Evolutionary conservation across 2,329 filamentous ascomycete species (phyloP), one percentile per base, ranked within the genome.

Genomic region (Aspergillus udagawae): DNA sequence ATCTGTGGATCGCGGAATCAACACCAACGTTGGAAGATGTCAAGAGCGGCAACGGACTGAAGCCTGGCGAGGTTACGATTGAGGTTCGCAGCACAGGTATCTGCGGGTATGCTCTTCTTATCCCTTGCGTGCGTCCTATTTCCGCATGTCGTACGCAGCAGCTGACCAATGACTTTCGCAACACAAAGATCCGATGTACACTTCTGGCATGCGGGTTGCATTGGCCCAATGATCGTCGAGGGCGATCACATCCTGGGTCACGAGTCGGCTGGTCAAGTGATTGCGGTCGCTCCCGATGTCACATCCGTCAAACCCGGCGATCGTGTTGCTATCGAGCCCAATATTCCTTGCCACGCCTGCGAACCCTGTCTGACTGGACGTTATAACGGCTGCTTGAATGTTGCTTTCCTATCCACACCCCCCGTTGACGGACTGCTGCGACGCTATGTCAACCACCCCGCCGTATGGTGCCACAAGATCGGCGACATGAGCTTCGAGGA

Each of bases 201-300:
- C 79, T 97, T 97, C 81, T 97, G 93, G 93, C 91, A 95, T 73
- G 89, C 89, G 51, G 93, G 93, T 64, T 90, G 90, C 79, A 97
- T 97, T 72, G 93, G 93, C 28, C 92, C 92, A 65, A 97, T 97
- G 92, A 88, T 97, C 62, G 93, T 97, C 50, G 83, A 84, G 65
- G 89, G 84, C 69, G 88, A 92, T 70, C 93, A 97, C 75, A 92
- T 97, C 70, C 86, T 97, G 21, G 93, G 93, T 64, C 93, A 97
- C 80, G 93, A 97, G 79, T 89, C 92, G 3, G 93, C 92, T 62
- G 87, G 81, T 44, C 88, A 75, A 68, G 77, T 97, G 58, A 83
- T 97, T 64, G 89, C 92, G 17, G 88, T 88, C 53, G 70, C 72
- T 2, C 84, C 90, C 44, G 90, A 89, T 28, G 92, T 97, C 58